These are phyloP conservation scores for Ophiosphaerella narmari DNA, from an alignment of 2,329 filamentous ascomycete species.

Conservation along the genomic window DNA sequence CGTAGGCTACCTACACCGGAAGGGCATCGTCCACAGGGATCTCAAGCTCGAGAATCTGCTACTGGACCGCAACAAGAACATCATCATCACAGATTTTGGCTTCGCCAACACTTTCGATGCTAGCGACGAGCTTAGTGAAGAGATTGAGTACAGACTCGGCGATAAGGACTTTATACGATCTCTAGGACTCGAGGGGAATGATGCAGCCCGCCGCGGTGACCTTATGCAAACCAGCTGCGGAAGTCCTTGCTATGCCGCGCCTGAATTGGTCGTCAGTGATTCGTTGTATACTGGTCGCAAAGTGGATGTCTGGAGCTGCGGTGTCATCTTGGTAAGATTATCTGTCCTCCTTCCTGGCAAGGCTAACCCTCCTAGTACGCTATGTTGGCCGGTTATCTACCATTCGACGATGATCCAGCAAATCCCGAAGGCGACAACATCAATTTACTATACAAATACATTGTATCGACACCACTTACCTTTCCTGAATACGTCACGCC, in stretches of 20 bases:
- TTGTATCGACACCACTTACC: conserved; percentile 92
- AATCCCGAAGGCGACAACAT: conserved; percentile 99
- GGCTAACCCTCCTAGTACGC: conserved; percentile 70
- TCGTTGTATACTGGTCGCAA: conserved; percentile 96
- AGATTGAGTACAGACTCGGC: conserved; percentile 83
- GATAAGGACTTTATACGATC: conserved; percentile 89
- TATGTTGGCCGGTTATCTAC: conserved; percentile 96
- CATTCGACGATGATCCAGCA: conserved; percentile 96
- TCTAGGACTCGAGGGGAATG: conserved; percentile 79
- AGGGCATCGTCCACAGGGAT: conserved; percentile 96
- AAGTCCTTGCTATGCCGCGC: conserved; percentile 95
- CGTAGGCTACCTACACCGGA: conserved; percentile 96
- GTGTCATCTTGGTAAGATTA: conserved; percentile 88
- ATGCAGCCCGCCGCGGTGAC: conserved; percentile 82
- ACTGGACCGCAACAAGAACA: conserved; percentile 94
- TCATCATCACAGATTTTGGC: conserved; percentile 99
- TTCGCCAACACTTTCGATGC: conserved; percentile 98
- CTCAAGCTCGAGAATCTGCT: conserved; percentile 95
- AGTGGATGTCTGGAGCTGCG: conserved; percentile 99
- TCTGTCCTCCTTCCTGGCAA: background rate
- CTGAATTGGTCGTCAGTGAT: conserved; percentile 95
- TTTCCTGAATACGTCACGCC: conserved; percentile 99
- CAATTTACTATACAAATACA: conserved; percentile 98
- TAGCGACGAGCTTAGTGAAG: conserved; percentile 82
- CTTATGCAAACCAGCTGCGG: conserved; percentile 99